These are phyloP conservation scores for Pythium coloratum DNA, from an alignment of 352 stramenopile species.

Conservation along the genomic window DNA sequence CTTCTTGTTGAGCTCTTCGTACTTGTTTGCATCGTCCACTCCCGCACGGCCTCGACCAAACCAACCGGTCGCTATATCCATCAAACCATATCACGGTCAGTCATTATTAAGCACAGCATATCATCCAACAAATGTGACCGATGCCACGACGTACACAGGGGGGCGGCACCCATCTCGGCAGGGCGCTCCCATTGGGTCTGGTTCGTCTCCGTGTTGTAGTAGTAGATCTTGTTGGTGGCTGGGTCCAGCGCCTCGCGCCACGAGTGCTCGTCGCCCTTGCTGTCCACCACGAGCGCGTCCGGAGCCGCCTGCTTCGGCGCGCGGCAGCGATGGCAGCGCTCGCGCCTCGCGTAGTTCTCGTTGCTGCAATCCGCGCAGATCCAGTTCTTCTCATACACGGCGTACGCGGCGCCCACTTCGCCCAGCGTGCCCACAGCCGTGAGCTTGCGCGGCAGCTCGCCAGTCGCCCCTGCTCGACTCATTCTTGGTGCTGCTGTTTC, in stretches of 20 bases:
- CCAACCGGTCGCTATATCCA: slow-evolving; percentile 80
- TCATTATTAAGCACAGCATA: background rate
- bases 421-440: slow-evolving; percentile 82
- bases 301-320: slow-evolving; percentile 65
- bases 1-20: slow-evolving; percentile 83
- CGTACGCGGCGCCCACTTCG: slow-evolving; percentile 82
- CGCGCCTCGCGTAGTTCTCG: slow-evolving; percentile 83
- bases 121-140: background rate
- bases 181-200: slow-evolving; percentile 90
- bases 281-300: slow-evolving; percentile 60
- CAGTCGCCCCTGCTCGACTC: slow-evolving; percentile 15
- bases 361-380: slow-evolving; percentile 76
- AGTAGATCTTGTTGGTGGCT: slow-evolving; percentile 91
- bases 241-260: slow-evolving; percentile 93
- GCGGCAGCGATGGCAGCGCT: slow-evolving; percentile 82
- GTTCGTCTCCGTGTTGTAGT: slow-evolving; percentile 90
- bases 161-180: slow-evolving; percentile 88
- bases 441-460: slow-evolving; percentile 51
- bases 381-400: slow-evolving; percentile 92
- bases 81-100: background rate
- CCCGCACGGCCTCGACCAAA: slow-evolving; percentile 91
- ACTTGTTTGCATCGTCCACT: slow-evolving; percentile 60
- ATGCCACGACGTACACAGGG: slow-evolving; percentile 41
- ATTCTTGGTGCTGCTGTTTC: slow-evolving; percentile 3
- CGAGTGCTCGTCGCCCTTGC: slow-evolving; percentile 45